Conservation (phyloP, 2,329 filamentous ascomycete species). For the Ophidiomyces ophidiicola region DNA sequence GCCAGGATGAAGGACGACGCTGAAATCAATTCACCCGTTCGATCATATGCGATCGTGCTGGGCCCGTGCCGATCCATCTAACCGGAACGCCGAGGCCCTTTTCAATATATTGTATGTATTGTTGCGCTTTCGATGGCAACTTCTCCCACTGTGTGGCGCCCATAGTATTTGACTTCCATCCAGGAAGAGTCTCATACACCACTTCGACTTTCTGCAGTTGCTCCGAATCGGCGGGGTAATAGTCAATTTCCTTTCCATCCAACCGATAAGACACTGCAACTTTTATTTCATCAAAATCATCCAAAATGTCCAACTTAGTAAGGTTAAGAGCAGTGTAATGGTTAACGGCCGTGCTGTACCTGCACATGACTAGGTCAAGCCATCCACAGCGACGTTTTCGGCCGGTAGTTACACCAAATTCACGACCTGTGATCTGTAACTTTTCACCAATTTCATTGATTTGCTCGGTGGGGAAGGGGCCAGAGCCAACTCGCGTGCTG, state of each 20-base stretch:
- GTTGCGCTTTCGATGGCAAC: conserved; percentile 45
- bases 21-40: conserved; percentile 22
- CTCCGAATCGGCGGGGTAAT: conserved; percentile 47
- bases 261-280: conserved; percentile 47
- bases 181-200: conserved; percentile 47
- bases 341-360: conserved; percentile 47
- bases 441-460: conserved; percentile 45
- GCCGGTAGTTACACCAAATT: conserved; percentile 48
- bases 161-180: conserved; percentile 51
- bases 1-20: too few species aligned
- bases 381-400: conserved; percentile 52
- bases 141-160: conserved; percentile 45
- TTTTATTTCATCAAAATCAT: conserved; percentile 52
- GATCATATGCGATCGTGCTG: conserved; percentile 51
- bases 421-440: conserved; percentile 44
- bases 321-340: conserved; percentile 47
- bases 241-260: conserved; percentile 39
- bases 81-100: conserved; percentile 43
- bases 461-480: conserved; percentile 53
- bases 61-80: conserved; percentile 53
- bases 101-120: conserved; percentile 53
- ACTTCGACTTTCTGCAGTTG: conserved; percentile 43
- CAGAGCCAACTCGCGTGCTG: conserved; percentile 48
- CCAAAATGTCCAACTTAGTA: conserved; percentile 53
- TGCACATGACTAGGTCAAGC: conserved; percentile 53